Percentiles rank a stretch among this genome's conserved stretches.
Evolutionary conservation across 2,329 filamentous ascomycete species (phyloP).

Genomic region (Purpureocillium lavendulum): DNA sequence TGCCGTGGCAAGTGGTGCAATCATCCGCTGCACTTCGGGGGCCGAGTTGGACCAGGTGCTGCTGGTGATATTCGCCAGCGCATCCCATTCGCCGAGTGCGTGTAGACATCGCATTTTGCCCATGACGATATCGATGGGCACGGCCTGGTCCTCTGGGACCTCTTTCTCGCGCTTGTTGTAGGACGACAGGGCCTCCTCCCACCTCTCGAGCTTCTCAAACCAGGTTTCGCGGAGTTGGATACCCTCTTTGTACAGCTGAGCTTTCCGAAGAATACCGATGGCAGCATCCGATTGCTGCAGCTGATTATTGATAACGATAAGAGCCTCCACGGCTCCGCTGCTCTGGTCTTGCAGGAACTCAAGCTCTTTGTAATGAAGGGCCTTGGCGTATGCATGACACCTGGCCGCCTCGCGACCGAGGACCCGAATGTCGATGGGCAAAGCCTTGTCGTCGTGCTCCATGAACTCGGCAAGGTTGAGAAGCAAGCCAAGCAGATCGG

Average conservation of each 20-base stretch:
- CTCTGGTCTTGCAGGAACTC: constrained; percentile 98
- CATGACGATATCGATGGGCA: constrained; percentile 92
- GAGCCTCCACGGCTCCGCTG: constrained; percentile 85
- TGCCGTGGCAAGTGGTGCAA: constrained; percentile 88
- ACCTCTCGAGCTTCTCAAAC: constrained; percentile 97
- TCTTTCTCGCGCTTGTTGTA: constrained; percentile 81
- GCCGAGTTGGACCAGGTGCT: constrained; percentile 90
- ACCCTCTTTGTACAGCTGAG: constrained; percentile 85
- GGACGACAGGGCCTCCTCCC: constrained; percentile 91
- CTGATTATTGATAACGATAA: constrained; percentile 99
- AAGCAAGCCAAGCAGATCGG: constrained; percentile 87
- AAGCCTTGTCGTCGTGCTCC: constrained; percentile 97
- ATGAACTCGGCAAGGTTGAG: constrained; percentile 98
- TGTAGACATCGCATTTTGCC: constrained; percentile 99
- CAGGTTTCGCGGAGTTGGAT: constrained; percentile 96
- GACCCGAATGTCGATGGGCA: constrained; percentile 94
- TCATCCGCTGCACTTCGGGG: constrained; percentile 78
- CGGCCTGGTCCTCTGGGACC: constrained; percentile 44
- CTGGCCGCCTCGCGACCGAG: constrained; percentile 91
- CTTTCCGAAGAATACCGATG: constrained; percentile 93
- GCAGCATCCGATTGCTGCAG: constrained; percentile 97
- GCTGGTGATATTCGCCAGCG: constrained; percentile 77
- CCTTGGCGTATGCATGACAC: constrained; percentile 97
- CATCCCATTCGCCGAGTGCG: constrained; percentile 94
- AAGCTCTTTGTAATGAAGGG: constrained; percentile 95